A percentile compares a stretch with the other conserved stretches of the same genome.
phyloP scores from a whole-genome alignment of 805 yeast species.

The Kodamaea jinghongensis region DNA sequence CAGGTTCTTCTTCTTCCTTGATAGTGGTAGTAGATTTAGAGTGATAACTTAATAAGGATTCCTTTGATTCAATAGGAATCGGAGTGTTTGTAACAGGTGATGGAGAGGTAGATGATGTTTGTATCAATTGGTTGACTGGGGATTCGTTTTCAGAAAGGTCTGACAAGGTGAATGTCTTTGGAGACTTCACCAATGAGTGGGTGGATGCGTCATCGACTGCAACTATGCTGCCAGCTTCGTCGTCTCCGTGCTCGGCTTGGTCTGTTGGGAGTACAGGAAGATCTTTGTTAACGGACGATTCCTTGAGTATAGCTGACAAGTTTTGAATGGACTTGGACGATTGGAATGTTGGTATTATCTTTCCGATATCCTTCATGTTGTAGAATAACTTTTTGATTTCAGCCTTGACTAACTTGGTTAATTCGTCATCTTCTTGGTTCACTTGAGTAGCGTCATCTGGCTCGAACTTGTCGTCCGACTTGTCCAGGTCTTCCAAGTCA shows the following conservation, averaged over 20 bases:
- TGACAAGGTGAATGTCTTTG: conserved; percentile 39
- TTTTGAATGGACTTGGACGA: conserved; percentile 26
- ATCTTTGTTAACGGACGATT: conserved; percentile 7
- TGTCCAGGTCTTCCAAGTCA: conserved; percentile 37
- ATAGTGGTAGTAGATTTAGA: conserved; percentile 30
- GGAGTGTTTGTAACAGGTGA: conserved; percentile 2
- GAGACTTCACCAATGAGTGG: conserved; percentile 35
- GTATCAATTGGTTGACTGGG: conserved; percentile 35
- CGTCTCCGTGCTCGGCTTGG: conserved; percentile 6
- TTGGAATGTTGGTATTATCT: conserved; percentile 34
- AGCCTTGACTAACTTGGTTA: conserved; percentile 30
- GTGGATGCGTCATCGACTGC: conserved; percentile 16
- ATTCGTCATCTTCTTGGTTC: conserved; percentile 21
- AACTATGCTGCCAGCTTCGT: conserved; percentile 14
- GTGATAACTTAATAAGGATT: conserved; percentile 5
- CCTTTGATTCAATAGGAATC: conserved; percentile 6
- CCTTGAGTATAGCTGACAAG: conserved; percentile 14
- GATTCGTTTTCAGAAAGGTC: conserved; percentile 35
- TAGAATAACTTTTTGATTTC: conserved; percentile 32
- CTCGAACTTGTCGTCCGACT: conserved; percentile 6
- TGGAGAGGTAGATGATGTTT: conserved; percentile 15
- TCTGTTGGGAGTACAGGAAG: conserved; percentile 8
- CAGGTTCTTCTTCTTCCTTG: conserved; percentile 41
- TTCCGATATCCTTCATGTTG: conserved; percentile 30
- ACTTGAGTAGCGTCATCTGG: conserved; percentile 14